Conservation (phyloP, 2,329 filamentous ascomycete genomes). For the Trichoderma arundinaceum region DNA sequence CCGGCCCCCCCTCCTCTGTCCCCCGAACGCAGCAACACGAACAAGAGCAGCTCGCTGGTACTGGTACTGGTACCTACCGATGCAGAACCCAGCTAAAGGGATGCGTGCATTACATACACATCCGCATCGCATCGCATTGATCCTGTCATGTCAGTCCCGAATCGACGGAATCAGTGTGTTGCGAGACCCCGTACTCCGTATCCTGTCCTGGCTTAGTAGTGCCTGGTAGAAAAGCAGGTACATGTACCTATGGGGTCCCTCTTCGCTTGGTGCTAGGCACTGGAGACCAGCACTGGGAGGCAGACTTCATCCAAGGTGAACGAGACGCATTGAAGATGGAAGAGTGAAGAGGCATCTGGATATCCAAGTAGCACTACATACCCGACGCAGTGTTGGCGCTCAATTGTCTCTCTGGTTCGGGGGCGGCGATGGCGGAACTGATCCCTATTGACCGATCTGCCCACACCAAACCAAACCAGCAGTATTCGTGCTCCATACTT, state of each 20-base stretch:
- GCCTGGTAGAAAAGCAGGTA: no score
- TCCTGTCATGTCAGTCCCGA: constrained; percentile 16
- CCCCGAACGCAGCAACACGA: no score
- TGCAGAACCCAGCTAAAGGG: neutral
- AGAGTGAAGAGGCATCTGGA: no score
- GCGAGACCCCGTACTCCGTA: neutral
- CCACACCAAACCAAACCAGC: neutral
- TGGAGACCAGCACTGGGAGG: no score
- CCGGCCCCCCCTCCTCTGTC: no score
- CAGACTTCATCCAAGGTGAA: no score
- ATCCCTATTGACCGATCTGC: constrained; percentile 25
- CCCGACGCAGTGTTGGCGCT: neutral
- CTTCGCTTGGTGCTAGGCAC: no score
- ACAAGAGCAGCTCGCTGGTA: no score
- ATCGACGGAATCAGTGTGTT: constrained; percentile 23
- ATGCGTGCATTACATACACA: constrained; percentile 9
- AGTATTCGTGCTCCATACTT: no score
- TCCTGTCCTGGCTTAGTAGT: no score
- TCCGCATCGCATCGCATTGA: neutral
- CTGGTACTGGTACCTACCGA: neutral
- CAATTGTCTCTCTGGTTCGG: neutral
- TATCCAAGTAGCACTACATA: neutral
- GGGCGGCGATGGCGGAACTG: constrained; percentile 23
- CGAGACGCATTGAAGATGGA: no score
- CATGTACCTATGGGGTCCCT: no score